These are phyloP conservation scores for Myxozyma monticola DNA, from an alignment of 805 yeast genomes.

Conservation along the genomic window DNA sequence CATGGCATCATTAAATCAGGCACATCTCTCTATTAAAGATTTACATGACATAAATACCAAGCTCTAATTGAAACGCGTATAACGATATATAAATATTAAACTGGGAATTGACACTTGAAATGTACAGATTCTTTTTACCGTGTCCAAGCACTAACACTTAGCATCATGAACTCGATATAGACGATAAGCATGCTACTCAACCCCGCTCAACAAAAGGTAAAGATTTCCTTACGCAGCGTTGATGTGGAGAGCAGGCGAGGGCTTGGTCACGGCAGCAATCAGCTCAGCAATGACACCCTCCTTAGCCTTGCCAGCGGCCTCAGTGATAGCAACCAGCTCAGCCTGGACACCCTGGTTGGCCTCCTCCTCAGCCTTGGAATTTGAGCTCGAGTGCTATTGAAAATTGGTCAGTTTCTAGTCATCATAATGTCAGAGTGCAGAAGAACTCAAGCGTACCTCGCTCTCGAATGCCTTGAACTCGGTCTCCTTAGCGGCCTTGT, in stretches of 20 bases:
- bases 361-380: conserved; percentile 71
- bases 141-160: too few relatives aligned
- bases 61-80: too few relatives aligned
- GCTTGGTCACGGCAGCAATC: conserved; percentile 74
- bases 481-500: conserved; percentile 77
- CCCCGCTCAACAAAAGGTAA: too few relatives aligned
- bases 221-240: conserved; percentile 51
- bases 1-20: too few relatives aligned
- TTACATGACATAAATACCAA: too few relatives aligned
- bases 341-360: conserved; percentile 73
- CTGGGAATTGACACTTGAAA: too few relatives aligned
- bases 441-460: conserved; percentile 42
- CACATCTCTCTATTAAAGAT: too few relatives aligned
- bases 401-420: too few relatives aligned
- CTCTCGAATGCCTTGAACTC: conserved; percentile 74
- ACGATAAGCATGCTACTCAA: too few relatives aligned
- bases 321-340: conserved; percentile 69
- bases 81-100: too few relatives aligned
- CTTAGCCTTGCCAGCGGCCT: conserved; percentile 63
- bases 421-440: neutral
- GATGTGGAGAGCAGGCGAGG: conserved; percentile 79
- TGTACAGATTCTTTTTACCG: too few relatives aligned
- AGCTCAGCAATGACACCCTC: conserved; percentile 68
- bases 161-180: too few relatives aligned
- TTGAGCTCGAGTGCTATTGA: conserved; percentile 63